Conservation (phyloP, 371 early-diverging fungal genomes). For the Mortierella sp. region DNA sequence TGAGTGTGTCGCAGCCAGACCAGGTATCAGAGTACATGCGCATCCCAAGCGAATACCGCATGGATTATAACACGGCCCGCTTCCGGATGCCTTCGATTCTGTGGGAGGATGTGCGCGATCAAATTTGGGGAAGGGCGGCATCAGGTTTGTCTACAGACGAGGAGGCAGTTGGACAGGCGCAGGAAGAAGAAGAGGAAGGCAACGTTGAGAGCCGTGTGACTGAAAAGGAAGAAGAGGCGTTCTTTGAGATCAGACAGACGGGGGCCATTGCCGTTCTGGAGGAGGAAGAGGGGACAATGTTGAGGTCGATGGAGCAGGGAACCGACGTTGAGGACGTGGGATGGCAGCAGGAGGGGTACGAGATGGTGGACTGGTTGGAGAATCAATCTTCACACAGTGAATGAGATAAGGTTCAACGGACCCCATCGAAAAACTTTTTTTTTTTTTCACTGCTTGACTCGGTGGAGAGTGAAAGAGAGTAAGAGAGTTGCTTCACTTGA, state of each 20-base stretch:
- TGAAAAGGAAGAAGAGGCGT: not conserved
- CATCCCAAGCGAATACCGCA: slow-evolving; percentile 38
- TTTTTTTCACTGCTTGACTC: slow-evolving; percentile 2
- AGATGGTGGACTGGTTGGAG: too few species aligned
- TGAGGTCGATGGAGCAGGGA: slow-evolving; percentile 1
- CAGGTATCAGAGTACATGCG: slow-evolving; percentile 40
- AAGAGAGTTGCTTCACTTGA: not conserved
- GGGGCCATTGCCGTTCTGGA: not conserved
- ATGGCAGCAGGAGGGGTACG: slow-evolving; percentile 3
- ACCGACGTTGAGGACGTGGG: slow-evolving; percentile 15
- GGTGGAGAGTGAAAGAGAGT: slow-evolving; percentile 1
- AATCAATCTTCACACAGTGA: too few species aligned
- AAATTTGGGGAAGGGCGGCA: slow-evolving; percentile 19
- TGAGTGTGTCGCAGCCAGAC: slow-evolving; percentile 26
- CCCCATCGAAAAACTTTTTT: not conserved
- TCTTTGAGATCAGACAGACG: not conserved
- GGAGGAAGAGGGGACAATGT: slow-evolving; percentile 1
- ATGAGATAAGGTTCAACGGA: too few species aligned
- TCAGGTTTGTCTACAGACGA: not conserved
- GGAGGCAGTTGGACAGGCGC: not conserved
- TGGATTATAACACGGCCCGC: slow-evolving; percentile 39
- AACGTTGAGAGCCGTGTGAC: not conserved
- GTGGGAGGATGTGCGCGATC: slow-evolving; percentile 48
- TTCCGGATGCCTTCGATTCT: slow-evolving; percentile 49
- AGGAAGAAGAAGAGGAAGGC: slow-evolving; percentile 1